phyloP scores from a whole-genome alignment of 2,329 filamentous ascomycete species.

The Botrytis pseudocinerea region DNA sequence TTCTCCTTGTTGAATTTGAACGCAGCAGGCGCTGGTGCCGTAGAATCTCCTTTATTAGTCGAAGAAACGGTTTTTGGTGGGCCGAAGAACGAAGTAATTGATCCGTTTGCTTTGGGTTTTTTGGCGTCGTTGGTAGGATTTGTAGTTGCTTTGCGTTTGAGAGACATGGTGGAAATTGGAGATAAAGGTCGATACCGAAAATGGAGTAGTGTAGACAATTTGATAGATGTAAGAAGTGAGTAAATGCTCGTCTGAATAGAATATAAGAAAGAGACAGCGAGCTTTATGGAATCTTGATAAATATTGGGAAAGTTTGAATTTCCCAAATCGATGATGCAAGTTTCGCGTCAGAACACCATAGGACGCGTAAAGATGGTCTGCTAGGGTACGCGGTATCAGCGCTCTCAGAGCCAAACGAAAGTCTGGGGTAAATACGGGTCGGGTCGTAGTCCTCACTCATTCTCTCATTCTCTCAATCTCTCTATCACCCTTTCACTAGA shows the following conservation, averaged over 20 bases:
- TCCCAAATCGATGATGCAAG: neutral
- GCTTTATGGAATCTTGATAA: slow-evolving; percentile 10
- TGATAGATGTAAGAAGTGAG: slow-evolving; percentile 11
- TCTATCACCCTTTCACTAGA: neutral
- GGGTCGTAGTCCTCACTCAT: neutral
- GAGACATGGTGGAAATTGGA: slow-evolving; percentile 40
- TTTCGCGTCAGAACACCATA: neutral
- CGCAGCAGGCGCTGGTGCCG: slow-evolving; percentile 28
- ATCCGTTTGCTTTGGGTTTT: slow-evolving; percentile 72
- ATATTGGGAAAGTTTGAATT: neutral
- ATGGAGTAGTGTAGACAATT: slow-evolving; percentile 32
- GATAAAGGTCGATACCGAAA: slow-evolving; percentile 22
- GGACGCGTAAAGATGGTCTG: slow-evolving; percentile 20
- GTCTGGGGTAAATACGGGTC: neutral
- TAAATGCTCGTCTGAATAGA: slow-evolving; percentile 1
- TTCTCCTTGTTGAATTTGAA: slow-evolving; percentile 81
- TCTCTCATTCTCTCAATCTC: neutral
- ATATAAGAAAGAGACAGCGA: neutral
- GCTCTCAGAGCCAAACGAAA: neutral
- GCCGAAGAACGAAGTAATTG: slow-evolving; percentile 88
- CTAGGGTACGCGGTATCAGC: slow-evolving; percentile 22
- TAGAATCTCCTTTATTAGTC: slow-evolving; percentile 40
- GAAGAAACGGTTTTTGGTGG: slow-evolving; percentile 47
- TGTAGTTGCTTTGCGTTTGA: slow-evolving; percentile 67
- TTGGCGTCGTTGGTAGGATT: slow-evolving; percentile 56